These are phyloP conservation scores for Aegilops bicornis DNA, from an alignment of 176 grass and related monocot genomes.

Conservation along the genomic window DNA sequence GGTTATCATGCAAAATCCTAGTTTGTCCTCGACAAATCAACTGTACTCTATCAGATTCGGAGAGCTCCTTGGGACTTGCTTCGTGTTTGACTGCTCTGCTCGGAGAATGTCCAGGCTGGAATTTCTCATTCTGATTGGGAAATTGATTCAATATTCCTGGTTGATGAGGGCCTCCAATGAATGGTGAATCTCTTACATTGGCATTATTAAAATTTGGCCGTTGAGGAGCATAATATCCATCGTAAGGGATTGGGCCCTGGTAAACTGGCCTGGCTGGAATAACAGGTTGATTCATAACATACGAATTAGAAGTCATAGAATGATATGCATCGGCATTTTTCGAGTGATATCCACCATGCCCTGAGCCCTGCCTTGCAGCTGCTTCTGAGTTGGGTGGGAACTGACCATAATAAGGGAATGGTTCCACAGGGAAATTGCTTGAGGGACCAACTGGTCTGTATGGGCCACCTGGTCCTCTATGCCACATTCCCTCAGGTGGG, in stretches of 20 bases:
- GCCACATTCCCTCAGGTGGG: slow-evolving; percentile 73
- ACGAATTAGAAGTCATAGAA: slow-evolving; percentile 57
- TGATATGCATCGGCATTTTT: slow-evolving; percentile 64
- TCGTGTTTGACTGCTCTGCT: slow-evolving; percentile 52
- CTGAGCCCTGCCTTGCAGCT: slow-evolving; percentile 40
- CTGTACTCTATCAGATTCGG: slow-evolving; percentile 42
- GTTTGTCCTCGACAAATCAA: slow-evolving; percentile 58
- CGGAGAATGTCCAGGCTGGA: slow-evolving; percentile 48
- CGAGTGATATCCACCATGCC: slow-evolving; percentile 50
- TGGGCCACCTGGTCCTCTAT: slow-evolving; percentile 61
- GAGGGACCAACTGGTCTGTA: slow-evolving; percentile 51
- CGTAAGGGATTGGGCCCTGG: slow-evolving; percentile 66
- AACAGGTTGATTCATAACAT: slow-evolving; percentile 68
- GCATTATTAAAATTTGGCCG: slow-evolving; percentile 52
- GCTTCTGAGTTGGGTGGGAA: slow-evolving; percentile 62
- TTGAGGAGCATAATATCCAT: slow-evolving; percentile 65
- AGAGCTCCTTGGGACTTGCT: slow-evolving; percentile 29
- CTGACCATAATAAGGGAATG: slow-evolving; percentile 67
- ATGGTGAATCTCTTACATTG: slow-evolving; percentile 51
- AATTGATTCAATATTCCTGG: slow-evolving; percentile 66
- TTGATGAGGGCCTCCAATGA: slow-evolving; percentile 48
- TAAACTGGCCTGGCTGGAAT: slow-evolving; percentile 67
- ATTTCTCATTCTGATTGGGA: slow-evolving; percentile 51
- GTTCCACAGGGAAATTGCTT: slow-evolving; percentile 63
- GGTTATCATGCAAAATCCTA: slow-evolving; percentile 75